Evolutionary conservation across 2,329 filamentous ascomycete species (phyloP).

Genomic region (Aspergillus sp.): DNA sequence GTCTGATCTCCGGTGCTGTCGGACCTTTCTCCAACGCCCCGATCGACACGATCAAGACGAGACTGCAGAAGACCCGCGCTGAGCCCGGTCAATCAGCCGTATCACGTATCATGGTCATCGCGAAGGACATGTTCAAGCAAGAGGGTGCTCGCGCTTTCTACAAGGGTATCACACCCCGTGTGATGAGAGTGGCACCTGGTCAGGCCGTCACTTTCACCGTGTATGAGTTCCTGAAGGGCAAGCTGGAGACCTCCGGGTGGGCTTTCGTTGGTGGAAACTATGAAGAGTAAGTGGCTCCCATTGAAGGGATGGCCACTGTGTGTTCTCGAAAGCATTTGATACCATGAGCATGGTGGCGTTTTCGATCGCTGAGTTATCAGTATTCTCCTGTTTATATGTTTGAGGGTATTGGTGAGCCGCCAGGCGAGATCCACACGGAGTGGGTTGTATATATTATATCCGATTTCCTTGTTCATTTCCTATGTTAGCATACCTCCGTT

Average conservation of each 20-base stretch:
- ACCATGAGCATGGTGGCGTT: conserved; percentile 33
- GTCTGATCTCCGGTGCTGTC: conserved; percentile 89
- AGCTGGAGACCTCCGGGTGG: conserved; percentile 67
- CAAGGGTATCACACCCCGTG: conserved; percentile 96
- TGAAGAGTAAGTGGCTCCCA: conserved; percentile 56
- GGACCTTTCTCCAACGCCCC: conserved; percentile 95
- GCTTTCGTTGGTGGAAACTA: conserved; percentile 63
- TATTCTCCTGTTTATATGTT: conserved; percentile 17
- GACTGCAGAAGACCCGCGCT: conserved; percentile 86
- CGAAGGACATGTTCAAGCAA: conserved; percentile 85
- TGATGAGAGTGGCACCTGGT: conserved; percentile 96
- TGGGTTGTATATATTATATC: conserved; percentile 25
- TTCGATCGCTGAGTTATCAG: conserved; percentile 23
- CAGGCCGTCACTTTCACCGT: conserved; percentile 79
- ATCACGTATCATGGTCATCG: conserved; percentile 75
- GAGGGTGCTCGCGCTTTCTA: conserved; percentile 95
- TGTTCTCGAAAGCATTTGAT: conserved; percentile 30
- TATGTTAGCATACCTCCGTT: conserved; percentile 8
- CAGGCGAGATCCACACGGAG: conserved; percentile 13
- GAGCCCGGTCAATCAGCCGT: conserved; percentile 79
- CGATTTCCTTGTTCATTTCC: conserved; percentile 16
- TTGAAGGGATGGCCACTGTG: conserved; percentile 11
- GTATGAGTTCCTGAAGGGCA: conserved; percentile 75
- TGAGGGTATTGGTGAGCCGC: conserved; percentile 11
- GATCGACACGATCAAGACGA: conserved; percentile 98